Conservation (phyloP, 2,329 filamentous ascomycete genomes). For the Diplodia scrobiculata region DNA sequence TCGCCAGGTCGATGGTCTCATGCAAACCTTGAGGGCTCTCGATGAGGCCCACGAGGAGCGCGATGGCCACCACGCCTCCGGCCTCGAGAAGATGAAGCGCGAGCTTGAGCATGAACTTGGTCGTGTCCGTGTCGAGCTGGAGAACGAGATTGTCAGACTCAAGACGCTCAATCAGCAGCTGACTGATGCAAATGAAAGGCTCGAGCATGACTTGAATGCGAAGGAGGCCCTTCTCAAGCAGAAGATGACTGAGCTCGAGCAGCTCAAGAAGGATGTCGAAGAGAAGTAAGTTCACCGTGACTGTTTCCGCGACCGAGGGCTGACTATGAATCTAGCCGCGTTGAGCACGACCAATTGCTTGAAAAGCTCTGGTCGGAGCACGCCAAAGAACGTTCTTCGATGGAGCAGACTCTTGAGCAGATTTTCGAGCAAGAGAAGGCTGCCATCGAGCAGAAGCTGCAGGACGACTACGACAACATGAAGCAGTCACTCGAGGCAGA, state of each 20-base stretch:
- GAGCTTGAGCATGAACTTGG: slow-evolving; percentile 19
- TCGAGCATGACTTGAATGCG: slow-evolving; percentile 19
- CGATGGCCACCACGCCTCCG: slow-evolving; percentile 26
- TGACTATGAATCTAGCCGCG: slow-evolving; percentile 7
- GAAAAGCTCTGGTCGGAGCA: slow-evolving; percentile 28
- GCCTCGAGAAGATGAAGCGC: slow-evolving; percentile 24
- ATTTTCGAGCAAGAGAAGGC: slow-evolving; percentile 25
- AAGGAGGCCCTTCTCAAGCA: slow-evolving; percentile 9
- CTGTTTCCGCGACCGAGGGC: background rate
- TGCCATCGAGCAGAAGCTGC: slow-evolving; percentile 2
- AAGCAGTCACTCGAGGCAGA: slow-evolving; percentile 20
- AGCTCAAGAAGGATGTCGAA: slow-evolving; percentile 11
- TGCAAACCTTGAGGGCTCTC: slow-evolving; percentile 24
- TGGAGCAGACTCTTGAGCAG: slow-evolving; percentile 25
- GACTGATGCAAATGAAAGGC: slow-evolving; percentile 26
- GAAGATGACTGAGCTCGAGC: slow-evolving; percentile 10
- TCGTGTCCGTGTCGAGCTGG: slow-evolving; percentile 20
- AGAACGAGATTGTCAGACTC: slow-evolving; percentile 28
- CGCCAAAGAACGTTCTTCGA: slow-evolving; percentile 23
- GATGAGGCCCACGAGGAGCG: slow-evolving; percentile 26
- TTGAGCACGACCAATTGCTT: slow-evolving; percentile 25
- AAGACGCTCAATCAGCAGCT: slow-evolving; percentile 27
- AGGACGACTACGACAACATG: background rate
- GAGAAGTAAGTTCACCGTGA: slow-evolving; percentile 4
- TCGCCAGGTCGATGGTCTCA: slow-evolving; percentile 29